Conservation (phyloP, 1,284 basidiomycete species). For the Rhizoctonia solani region DNA sequence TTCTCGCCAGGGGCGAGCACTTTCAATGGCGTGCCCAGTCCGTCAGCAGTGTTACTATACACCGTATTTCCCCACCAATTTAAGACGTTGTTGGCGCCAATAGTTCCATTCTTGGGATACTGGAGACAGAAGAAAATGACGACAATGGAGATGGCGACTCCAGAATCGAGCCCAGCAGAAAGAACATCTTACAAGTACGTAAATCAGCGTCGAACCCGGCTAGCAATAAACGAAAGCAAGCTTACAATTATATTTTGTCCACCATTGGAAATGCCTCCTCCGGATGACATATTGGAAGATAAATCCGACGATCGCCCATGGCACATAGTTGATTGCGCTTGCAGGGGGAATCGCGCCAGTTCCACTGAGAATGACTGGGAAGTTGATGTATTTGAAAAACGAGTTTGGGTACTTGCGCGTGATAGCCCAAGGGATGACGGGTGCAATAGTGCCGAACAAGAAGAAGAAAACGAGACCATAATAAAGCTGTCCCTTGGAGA, state of each 20-base stretch:
- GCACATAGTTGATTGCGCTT: conserved; percentile 57
- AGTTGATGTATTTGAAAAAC: conserved; percentile 53
- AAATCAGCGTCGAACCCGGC: not conserved
- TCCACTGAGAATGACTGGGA: conserved; percentile 56
- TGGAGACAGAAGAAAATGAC: conserved; percentile 70
- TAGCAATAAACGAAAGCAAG: conserved; percentile 25
- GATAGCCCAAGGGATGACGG: conserved; percentile 50
- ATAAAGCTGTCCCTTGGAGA: conserved; percentile 51
- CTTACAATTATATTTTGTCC: conserved; percentile 67
- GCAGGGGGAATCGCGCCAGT: conserved; percentile 54
- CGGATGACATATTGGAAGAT: conserved; percentile 67
- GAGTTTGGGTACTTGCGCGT: conserved; percentile 52
- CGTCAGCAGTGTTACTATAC: conserved; percentile 41
- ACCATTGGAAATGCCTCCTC: conserved; percentile 65
- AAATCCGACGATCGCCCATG: no score
- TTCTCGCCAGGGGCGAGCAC: conserved; percentile 44
- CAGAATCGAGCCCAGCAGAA: conserved; percentile 61
- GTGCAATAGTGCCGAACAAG: conserved; percentile 52
- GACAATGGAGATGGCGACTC: conserved; percentile 60
- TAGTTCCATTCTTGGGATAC: conserved; percentile 64
- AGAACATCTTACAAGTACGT: conserved; percentile 50
- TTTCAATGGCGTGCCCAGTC: conserved; percentile 40
- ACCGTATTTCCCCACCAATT: conserved; percentile 75
- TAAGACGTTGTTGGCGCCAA: conserved; percentile 59
- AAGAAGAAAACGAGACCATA: conserved; percentile 54